Evolutionary conservation across 2,329 filamentous ascomycete species (phyloP).

Genomic region (Microcyclosporella mali): DNA sequence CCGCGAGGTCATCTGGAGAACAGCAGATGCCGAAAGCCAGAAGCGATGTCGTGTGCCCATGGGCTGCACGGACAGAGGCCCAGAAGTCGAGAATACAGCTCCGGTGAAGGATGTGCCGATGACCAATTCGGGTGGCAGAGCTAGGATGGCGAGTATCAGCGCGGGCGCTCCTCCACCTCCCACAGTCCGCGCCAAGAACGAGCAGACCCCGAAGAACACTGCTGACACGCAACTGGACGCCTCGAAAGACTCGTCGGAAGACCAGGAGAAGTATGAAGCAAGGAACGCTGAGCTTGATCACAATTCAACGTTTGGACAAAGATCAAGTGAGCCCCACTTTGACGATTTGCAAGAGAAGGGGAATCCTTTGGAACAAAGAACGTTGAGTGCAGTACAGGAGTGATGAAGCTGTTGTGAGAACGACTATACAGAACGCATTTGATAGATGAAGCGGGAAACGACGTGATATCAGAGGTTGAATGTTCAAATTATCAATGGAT

Average conservation of each 20-base stretch:
- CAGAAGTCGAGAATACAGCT: conserved; percentile 6
- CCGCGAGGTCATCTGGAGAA: conserved; percentile 77
- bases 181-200: background rate
- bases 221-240: conserved; percentile 6
- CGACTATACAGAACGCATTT: no score
- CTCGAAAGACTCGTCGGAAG: conserved; percentile 4
- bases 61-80: conserved; percentile 49
- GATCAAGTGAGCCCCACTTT: conserved; percentile 19
- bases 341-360: conserved; percentile 27
- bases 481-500: no score
- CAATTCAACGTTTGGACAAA: conserved; percentile 5
- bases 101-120: conserved; percentile 21
- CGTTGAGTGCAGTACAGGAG: conserved; percentile 2
- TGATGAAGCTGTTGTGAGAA: no score
- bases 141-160: conserved; percentile 28
- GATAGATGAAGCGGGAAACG: no score
- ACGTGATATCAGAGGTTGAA: no score
- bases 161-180: conserved; percentile 6
- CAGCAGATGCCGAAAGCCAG: conserved; percentile 51
- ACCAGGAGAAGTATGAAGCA: conserved; percentile 5
- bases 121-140: conserved; percentile 21
- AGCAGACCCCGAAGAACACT: no score
- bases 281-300: conserved; percentile 2
- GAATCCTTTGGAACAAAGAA: conserved; percentile 21
- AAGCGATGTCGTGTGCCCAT: conserved; percentile 57